Evolutionary conservation across 106 monocot species (phyloP).

Genomic region (Dendrobium catenatum): DNA sequence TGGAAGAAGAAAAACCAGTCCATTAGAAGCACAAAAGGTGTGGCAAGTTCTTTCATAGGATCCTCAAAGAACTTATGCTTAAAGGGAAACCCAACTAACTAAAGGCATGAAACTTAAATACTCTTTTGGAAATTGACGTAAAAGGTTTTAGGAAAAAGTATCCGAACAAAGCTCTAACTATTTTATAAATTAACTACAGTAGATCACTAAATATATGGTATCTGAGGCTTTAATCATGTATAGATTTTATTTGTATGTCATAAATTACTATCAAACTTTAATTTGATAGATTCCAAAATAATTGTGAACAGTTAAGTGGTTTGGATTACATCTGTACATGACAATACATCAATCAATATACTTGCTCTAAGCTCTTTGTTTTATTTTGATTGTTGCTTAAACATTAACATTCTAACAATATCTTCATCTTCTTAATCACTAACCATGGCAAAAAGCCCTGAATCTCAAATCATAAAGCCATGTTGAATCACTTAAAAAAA

Average conservation of each 20-base stretch:
- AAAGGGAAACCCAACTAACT: not conserved
- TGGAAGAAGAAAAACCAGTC: not conserved
- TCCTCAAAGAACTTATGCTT: not conserved
- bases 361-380: not conserved
- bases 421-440: no score
- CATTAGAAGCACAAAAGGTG: slow-evolving; percentile 2
- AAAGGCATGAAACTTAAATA: not conserved
- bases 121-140: not conserved
- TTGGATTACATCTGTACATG: not conserved
- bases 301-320: not conserved
- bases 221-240: not conserved
- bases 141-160: no score
- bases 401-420: no score
- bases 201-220: not conserved
- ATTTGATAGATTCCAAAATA: not conserved
- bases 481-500: no score
- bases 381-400: no score
- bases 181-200: not conserved
- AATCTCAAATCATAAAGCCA: no score
- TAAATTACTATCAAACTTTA: not conserved
- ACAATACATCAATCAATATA: not conserved
- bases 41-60: not conserved
- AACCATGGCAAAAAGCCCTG: no score
- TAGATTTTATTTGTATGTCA: not conserved
- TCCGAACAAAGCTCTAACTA: not conserved